Evolutionary conservation across 805 yeast species (phyloP).

Genomic region (Yamadazyma philogaea): DNA sequence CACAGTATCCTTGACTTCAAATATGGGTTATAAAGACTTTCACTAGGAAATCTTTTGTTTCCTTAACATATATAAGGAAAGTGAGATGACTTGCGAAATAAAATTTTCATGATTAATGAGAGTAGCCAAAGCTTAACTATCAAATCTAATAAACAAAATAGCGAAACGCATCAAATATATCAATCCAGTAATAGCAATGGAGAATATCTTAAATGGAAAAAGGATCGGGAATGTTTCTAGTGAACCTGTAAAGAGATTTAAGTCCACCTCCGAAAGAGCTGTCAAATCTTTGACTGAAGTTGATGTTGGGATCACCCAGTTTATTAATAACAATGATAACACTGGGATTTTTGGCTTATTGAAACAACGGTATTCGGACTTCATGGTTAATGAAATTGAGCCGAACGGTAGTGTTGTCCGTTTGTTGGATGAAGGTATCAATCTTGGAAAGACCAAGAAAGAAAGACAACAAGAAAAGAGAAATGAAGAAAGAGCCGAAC

Average conservation of each 20-base stretch:
- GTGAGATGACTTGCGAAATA: constrained; percentile 1
- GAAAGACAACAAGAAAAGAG: constrained; percentile 45
- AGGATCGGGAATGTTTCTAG: neutral
- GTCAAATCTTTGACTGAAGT: constrained; percentile 11
- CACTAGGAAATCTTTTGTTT: too few relatives aligned
- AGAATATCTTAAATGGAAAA: neutral
- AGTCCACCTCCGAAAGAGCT: neutral
- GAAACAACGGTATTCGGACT: constrained; percentile 90
- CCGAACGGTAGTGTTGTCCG: constrained; percentile 67
- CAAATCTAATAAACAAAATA: constrained; percentile 9
- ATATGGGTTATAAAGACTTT: too few relatives aligned
- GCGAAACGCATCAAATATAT: constrained; percentile 4
- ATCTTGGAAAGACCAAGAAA: constrained; percentile 42
- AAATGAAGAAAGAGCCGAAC: constrained; percentile 34
- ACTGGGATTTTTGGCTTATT: constrained; percentile 73
- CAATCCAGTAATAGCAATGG: neutral
- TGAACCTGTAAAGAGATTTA: neutral
- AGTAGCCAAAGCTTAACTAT: constrained; percentile 14
- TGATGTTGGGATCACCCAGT: constrained; percentile 87
- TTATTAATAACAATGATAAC: constrained; percentile 44
- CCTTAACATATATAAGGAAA: neutral
- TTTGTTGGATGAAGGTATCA: constrained; percentile 69
- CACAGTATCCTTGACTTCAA: too few relatives aligned
- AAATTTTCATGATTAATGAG: constrained; percentile 11
- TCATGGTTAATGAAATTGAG: constrained; percentile 86